Conservation (phyloP, 2,329 filamentous ascomycete genomes). For the Endocalyx cinctus region DNA sequence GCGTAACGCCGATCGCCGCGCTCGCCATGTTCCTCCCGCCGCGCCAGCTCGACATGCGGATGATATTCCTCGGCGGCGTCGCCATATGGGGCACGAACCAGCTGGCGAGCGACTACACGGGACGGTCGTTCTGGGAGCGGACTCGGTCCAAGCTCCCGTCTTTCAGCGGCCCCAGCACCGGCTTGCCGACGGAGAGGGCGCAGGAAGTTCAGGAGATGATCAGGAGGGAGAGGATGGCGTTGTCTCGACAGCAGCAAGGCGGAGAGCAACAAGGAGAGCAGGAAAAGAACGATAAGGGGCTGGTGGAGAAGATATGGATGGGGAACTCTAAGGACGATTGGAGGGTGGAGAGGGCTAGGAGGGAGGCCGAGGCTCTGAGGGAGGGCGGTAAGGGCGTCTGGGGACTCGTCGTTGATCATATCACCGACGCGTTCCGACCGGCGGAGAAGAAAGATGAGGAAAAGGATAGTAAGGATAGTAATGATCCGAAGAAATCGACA, state of each 20-base stretch:
- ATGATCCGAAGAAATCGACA: too few species aligned
- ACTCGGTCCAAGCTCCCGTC: slow-evolving; percentile 38
- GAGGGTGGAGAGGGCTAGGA: slow-evolving; percentile 46
- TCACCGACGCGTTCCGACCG: slow-evolving; percentile 45
- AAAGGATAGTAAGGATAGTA: too few species aligned
- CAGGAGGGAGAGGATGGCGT: slow-evolving; percentile 35
- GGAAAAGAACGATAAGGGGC: slow-evolving; percentile 14
- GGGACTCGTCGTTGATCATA: slow-evolving; percentile 52
- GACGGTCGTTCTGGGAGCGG: slow-evolving; percentile 46
- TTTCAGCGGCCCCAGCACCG: slow-evolving; percentile 44
- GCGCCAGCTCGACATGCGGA: slow-evolving; percentile 46
- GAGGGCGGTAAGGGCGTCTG: slow-evolving; percentile 51
- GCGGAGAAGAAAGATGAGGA: slow-evolving; percentile 17
- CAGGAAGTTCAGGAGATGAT: slow-evolving; percentile 42
- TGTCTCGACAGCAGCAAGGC: slow-evolving; percentile 9
- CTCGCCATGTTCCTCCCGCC: slow-evolving; percentile 48
- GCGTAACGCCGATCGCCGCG: slow-evolving; percentile 42
- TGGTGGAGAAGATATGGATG: slow-evolving; percentile 52
- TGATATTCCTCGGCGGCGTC: slow-evolving; percentile 43
- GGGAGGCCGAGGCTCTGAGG: slow-evolving; percentile 48
- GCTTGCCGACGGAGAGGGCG: slow-evolving; percentile 56
- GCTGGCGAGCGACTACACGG: slow-evolving; percentile 53
- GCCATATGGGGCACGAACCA: slow-evolving; percentile 51
- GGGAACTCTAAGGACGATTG: slow-evolving; percentile 52
- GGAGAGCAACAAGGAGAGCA: slow-evolving; percentile 8